Conservation (phyloP, 2,329 filamentous ascomycete genomes). For the Monilinia laxa region DNA sequence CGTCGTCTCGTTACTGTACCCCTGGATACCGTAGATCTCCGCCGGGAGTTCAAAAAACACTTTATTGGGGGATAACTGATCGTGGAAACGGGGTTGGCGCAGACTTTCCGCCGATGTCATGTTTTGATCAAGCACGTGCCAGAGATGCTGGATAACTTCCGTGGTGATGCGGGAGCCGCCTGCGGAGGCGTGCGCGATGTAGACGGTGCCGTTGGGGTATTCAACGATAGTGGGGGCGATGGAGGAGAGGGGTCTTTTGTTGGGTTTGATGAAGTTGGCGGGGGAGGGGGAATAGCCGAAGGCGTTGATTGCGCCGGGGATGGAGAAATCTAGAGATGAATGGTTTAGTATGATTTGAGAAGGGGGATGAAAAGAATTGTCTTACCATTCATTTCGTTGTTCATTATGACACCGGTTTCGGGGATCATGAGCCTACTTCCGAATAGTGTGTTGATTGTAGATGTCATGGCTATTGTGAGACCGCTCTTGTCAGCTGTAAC, state of each 20-base stretch:
- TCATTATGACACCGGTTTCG: constrained; percentile 70
- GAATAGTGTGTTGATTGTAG: constrained; percentile 67
- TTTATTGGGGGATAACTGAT: constrained; percentile 60
- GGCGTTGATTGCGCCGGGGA: constrained; percentile 61
- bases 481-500: constrained; percentile 58
- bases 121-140: constrained; percentile 58
- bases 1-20: constrained; percentile 60
- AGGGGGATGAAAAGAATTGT: constrained; percentile 40
- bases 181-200: constrained; percentile 61
- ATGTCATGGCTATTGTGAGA: constrained; percentile 62
- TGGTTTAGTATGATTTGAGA: background rate
- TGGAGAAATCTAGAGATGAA: constrained; percentile 57
- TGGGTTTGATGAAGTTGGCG: constrained; percentile 64
- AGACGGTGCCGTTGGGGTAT: constrained; percentile 55
- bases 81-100: constrained; percentile 59
- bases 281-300: constrained; percentile 65
- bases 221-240: constrained; percentile 65
- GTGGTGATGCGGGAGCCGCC: constrained; percentile 69
- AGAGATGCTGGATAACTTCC: constrained; percentile 62
- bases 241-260: constrained; percentile 64
- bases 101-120: constrained; percentile 55
- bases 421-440: constrained; percentile 61
- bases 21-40: constrained; percentile 39
- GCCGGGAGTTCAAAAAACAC: constrained; percentile 56
- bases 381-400: constrained; percentile 61